Conservation (phyloP, 805 yeast species). For the Pichia manshurica region DNA sequence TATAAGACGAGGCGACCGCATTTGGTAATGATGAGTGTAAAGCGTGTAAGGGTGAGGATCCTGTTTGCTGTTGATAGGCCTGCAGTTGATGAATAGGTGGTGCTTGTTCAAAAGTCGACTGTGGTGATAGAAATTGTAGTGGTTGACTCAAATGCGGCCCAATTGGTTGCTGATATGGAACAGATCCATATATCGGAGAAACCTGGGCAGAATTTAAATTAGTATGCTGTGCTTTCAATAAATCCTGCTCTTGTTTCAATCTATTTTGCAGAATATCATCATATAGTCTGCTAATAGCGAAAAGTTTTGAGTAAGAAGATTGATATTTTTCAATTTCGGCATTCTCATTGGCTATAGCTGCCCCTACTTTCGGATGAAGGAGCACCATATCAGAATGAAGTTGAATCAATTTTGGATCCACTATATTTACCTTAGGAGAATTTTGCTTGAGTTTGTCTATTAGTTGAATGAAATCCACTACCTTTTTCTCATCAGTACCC, state of each 20-base stretch:
- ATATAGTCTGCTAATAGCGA: constrained; percentile 69
- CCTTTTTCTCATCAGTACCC: constrained; percentile 60
- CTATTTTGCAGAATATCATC: constrained; percentile 65
- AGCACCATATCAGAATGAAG: constrained; percentile 54
- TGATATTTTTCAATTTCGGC: constrained; percentile 60
- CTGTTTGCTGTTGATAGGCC: not conserved
- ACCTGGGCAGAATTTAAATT: not conserved
- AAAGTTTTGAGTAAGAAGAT: constrained; percentile 72
- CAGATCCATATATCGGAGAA: not conserved
- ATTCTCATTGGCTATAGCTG: constrained; percentile 50
- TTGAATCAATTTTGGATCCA: constrained; percentile 48
- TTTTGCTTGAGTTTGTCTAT: constrained; percentile 39
- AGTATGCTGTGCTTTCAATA: constrained; percentile 4
- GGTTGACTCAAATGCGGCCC: not conserved
- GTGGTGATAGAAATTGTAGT: constrained; percentile 8
- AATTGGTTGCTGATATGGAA: not conserved
- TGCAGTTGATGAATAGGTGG: constrained; percentile 5
- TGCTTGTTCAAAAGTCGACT: constrained; percentile 5
- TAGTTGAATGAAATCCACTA: constrained; percentile 63
- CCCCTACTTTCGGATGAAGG: constrained; percentile 64
- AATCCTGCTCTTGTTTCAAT: constrained; percentile 27
- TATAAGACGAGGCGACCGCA: not conserved
- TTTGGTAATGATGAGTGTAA: not conserved
- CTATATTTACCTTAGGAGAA: constrained; percentile 38
- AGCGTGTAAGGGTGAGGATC: not conserved